Percentiles rank a stretch among this genome's conserved stretches.
Evolutionary conservation across 768 basidiomycete genomes (phyloP).

Genomic region (Leccinum pellstonianum): DNA sequence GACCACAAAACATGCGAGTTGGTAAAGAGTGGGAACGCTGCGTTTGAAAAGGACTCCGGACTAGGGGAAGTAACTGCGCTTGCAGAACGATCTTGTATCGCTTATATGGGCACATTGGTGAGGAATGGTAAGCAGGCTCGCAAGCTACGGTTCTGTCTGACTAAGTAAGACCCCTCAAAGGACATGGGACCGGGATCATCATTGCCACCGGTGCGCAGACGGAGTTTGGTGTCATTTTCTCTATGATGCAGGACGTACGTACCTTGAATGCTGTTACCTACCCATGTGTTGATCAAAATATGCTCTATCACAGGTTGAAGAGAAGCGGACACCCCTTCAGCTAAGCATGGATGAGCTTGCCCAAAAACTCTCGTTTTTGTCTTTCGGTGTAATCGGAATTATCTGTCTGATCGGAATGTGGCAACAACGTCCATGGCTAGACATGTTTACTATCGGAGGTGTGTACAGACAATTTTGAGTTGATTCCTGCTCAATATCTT

Average conservation of each 20-base stretch:
- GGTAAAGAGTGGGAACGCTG: conserved; percentile 26
- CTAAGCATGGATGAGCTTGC: conserved; percentile 96
- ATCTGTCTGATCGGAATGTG: conserved; percentile 89
- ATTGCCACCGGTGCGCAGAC: conserved; percentile 83
- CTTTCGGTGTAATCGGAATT: conserved; percentile 92
- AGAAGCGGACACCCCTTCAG: conserved; percentile 90
- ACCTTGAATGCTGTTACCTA: neutral
- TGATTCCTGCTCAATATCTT: conserved; percentile 11
- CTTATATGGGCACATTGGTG: conserved; percentile 95
- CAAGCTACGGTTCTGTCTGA: neutral
- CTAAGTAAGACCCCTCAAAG: conserved; percentile 35
- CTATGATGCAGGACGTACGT: conserved; percentile 95
- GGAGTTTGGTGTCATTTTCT: conserved; percentile 95
- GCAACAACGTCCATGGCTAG: conserved; percentile 86
- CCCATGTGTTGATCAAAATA: neutral
- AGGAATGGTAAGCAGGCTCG: conserved; percentile 63
- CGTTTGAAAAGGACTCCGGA: conserved; percentile 33
- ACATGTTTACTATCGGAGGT: conserved; percentile 99
- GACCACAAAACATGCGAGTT: conserved; percentile 51
- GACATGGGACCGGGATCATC: conserved; percentile 81
- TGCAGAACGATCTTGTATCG: conserved; percentile 84
- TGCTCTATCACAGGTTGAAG: conserved; percentile 53
- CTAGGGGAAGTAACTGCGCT: conserved; percentile 50
- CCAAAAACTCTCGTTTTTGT: conserved; percentile 83
- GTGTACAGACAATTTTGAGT: conserved; percentile 21